phyloP scores from a whole-genome alignment of 345 rosid genomes.

The Populus ilicifolia region DNA sequence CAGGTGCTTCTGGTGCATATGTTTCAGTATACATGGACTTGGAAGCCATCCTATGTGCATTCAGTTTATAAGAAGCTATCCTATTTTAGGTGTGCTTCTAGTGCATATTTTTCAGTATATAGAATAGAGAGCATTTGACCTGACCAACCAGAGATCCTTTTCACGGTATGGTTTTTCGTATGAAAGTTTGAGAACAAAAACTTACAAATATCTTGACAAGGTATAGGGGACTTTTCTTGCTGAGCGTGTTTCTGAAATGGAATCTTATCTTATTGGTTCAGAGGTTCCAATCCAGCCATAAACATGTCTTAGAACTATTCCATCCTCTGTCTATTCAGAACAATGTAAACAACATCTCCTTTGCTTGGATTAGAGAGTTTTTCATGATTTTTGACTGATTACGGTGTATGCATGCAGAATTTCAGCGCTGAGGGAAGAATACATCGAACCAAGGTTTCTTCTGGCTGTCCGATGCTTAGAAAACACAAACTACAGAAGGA shows the following conservation, averaged over 20 bases:
- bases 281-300: background rate
- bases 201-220: no score
- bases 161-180: no score
- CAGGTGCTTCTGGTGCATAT: no score
- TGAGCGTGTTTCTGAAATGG: no score
- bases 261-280: background rate
- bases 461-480: conserved; percentile 83
- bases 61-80: background rate
- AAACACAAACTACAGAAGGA: conserved; percentile 58
- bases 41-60: no score
- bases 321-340: background rate
- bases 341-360: background rate
- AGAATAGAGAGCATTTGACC: no score
- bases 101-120: no score
- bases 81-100: background rate
- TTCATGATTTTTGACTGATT: conserved; percentile 14
- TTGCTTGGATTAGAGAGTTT: background rate
- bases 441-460: conserved; percentile 48
- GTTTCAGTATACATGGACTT: no score
- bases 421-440: conserved; percentile 49
- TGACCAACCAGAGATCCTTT: no score
- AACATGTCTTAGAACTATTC: background rate
- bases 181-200: no score
- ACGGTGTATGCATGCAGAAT: conserved; percentile 39
- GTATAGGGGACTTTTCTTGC: no score